Percentiles rank a stretch among this genome's conserved stretches.
Evolutionary conservation across 2,329 filamentous ascomycete genomes (phyloP).

Genomic region (Ilyonectria mors-panacis): DNA sequence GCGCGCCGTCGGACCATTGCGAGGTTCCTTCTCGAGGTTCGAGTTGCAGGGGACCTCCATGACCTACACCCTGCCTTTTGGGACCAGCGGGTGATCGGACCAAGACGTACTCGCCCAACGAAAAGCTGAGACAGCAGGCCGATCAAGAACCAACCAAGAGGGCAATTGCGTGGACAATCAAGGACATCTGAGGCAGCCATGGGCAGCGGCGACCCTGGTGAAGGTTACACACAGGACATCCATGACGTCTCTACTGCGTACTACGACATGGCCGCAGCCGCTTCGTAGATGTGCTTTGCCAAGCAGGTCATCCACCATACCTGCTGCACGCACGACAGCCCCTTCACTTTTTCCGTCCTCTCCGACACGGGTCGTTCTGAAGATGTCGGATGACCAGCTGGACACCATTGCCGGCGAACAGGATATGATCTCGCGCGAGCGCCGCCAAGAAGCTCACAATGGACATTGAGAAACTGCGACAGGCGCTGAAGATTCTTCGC

Average conservation of each 20-base stretch:
- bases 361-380: constrained; percentile 64
- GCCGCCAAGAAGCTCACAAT: constrained; percentile 59
- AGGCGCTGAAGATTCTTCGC: constrained; percentile 50
- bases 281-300: constrained; percentile 74
- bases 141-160: neutral
- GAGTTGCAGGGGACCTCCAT: constrained; percentile 43
- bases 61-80: constrained; percentile 40
- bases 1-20: constrained; percentile 63
- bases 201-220: constrained; percentile 47
- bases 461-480: constrained; percentile 62
- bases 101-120: constrained; percentile 21
- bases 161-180: neutral
- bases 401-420: constrained; percentile 73
- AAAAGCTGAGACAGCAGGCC: neutral
- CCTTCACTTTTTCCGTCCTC: constrained; percentile 68
- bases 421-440: constrained; percentile 57
- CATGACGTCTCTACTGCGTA: constrained; percentile 74
- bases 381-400: constrained; percentile 64
- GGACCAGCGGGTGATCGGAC: constrained; percentile 34
- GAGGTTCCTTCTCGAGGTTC: constrained; percentile 63
- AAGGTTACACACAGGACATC: constrained; percentile 64
- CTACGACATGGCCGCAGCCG: constrained; percentile 73
- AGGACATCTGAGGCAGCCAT: neutral
- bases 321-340: constrained; percentile 66
- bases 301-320: constrained; percentile 70